These are phyloP conservation scores for Cladophialophora immunda DNA, from an alignment of 2,329 filamentous ascomycete species.

Conservation along the genomic window DNA sequence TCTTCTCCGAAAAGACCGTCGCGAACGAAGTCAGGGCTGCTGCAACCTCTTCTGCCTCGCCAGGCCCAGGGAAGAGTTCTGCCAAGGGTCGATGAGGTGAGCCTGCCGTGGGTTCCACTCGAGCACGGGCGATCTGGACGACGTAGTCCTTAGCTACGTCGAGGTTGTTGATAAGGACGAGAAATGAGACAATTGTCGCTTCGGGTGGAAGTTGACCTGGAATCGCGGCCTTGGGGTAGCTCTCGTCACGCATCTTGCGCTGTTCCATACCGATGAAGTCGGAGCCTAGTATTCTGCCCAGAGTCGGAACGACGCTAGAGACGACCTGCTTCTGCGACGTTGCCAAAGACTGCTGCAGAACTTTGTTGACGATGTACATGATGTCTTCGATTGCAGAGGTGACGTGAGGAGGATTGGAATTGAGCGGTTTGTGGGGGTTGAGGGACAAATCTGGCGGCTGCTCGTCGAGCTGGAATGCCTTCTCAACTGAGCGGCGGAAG, in stretches of 20 bases:
- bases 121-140: constrained; percentile 78
- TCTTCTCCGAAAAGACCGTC: constrained; percentile 77
- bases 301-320: constrained; percentile 77
- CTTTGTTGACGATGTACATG: constrained; percentile 98
- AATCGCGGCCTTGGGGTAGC: constrained; percentile 81
- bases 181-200: constrained; percentile 85
- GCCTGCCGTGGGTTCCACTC: constrained; percentile 60
- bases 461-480: constrained; percentile 96
- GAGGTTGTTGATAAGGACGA: constrained; percentile 94
- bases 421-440: constrained; percentile 74
- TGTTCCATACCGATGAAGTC: constrained; percentile 98
- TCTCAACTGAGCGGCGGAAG: constrained; percentile 94
- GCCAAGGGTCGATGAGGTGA: constrained; percentile 49
- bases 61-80: constrained; percentile 76
- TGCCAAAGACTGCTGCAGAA: constrained; percentile 83
- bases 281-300: constrained; percentile 80
- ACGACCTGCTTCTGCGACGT: constrained; percentile 85
- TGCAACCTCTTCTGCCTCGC: constrained; percentile 75
- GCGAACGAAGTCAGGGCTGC: constrained; percentile 68
- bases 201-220: constrained; percentile 87
- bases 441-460: constrained; percentile 80
- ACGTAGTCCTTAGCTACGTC: constrained; percentile 93
- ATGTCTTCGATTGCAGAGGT: constrained; percentile 96
- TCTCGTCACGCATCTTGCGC: constrained; percentile 96
- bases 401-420: constrained; percentile 85